phyloP scores from a whole-genome alignment of 1,139 yeast genomes.

The Taiozyma onychis region DNA sequence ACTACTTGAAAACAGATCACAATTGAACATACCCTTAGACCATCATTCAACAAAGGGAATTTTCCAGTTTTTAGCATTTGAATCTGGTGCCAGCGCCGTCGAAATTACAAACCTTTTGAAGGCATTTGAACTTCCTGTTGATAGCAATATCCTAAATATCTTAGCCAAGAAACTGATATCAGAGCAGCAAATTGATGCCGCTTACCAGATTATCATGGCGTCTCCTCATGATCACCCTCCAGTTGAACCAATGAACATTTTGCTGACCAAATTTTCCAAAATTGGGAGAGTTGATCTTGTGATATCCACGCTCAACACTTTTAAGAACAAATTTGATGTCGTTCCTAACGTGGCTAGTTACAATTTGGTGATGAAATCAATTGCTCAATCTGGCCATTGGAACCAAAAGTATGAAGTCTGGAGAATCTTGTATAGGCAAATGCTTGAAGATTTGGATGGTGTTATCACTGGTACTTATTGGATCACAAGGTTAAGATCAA shows the following conservation, averaged over 20 bases:
- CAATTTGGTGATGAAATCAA: conserved; percentile 28
- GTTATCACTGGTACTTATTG: conserved; percentile 22
- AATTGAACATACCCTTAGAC: conserved; percentile 23
- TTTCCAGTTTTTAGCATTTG: conserved; percentile 9
- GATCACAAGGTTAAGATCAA: conserved; percentile 21
- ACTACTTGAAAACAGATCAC: conserved; percentile 24
- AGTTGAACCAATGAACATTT: conserved; percentile 25
- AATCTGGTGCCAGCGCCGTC: conserved; percentile 5
- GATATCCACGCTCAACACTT: conserved; percentile 27
- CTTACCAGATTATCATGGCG: conserved; percentile 11
- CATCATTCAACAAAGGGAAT: conserved; percentile 8
- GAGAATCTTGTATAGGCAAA: conserved; percentile 20
- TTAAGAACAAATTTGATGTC: conserved; percentile 19
- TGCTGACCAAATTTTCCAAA: conserved; percentile 25
- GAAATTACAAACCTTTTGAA: conserved; percentile 18
- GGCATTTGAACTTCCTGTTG: conserved; percentile 22
- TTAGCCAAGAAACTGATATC: conserved; percentile 22
- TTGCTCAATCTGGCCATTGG: conserved; percentile 29
- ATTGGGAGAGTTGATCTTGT: conserved; percentile 30
- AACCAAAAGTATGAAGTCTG: conserved; percentile 21
- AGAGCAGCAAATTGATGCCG: conserved; percentile 24
- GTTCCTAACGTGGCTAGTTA: conserved; percentile 26
- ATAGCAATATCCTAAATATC: conserved; percentile 20
- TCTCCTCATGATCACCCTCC: background rate
- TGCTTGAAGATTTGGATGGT: conserved; percentile 16